Conservation (phyloP, 2,329 filamentous ascomycete genomes). For the Clonostachys byssicola region DNA sequence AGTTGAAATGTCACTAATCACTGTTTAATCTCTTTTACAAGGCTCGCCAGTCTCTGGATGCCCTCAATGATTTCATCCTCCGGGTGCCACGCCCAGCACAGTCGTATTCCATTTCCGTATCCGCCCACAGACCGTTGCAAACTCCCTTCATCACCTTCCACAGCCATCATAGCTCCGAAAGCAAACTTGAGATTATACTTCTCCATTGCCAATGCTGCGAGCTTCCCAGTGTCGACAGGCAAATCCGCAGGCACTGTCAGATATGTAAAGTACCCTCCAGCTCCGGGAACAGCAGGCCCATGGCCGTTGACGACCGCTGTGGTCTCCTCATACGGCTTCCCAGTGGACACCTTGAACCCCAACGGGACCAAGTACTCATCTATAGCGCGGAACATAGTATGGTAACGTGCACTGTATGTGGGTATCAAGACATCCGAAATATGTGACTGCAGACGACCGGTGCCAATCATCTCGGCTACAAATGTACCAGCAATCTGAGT, state of each 20-base stretch:
- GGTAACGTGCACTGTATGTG: constrained; percentile 9
- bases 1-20: not conserved
- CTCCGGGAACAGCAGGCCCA: constrained; percentile 1
- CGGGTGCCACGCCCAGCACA: constrained; percentile 56
- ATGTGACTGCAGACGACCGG: constrained; percentile 9
- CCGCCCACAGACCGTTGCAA: constrained; percentile 15
- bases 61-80: constrained; percentile 49
- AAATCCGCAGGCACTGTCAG: constrained; percentile 19
- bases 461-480: constrained; percentile 10
- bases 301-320: not conserved
- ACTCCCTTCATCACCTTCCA: constrained; percentile 22
- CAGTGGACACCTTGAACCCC: constrained; percentile 6
- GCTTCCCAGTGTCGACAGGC: constrained; percentile 41
- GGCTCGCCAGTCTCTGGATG: constrained; percentile 37
- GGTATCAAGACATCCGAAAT: constrained; percentile 10
- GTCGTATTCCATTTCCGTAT: constrained; percentile 44
- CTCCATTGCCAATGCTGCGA: constrained; percentile 33
- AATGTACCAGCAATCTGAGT: constrained; percentile 4
- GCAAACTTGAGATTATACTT: constrained; percentile 52
- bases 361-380: constrained; percentile 9
- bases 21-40: constrained; percentile 4
- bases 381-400: constrained; percentile 8
- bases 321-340: constrained; percentile 5
- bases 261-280: constrained; percentile 64
- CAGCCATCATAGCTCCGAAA: constrained; percentile 50